A percentile compares a stretch with the other conserved stretches of the same genome.
Conservation (phyloP, 2,329 filamentous ascomycete species). For the Neofusicoccum ribis region DNA sequence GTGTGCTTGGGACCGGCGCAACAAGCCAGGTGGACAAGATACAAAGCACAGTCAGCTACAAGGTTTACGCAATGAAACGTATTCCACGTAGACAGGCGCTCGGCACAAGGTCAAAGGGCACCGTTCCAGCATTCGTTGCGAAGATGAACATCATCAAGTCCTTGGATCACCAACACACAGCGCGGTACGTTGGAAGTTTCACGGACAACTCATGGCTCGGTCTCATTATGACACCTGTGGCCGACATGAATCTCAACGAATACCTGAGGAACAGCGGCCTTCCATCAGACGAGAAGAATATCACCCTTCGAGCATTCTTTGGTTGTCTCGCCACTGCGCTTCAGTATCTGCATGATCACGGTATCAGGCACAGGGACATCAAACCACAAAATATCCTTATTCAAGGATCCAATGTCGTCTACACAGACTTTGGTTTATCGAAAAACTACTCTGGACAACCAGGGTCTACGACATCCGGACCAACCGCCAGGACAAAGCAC, state of each 20-base stretch:
- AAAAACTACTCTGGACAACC: slow-evolving; percentile 23
- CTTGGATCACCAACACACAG: slow-evolving; percentile 32
- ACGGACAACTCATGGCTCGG: slow-evolving; percentile 33
- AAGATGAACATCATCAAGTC: slow-evolving; percentile 32
- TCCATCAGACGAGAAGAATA: slow-evolving; percentile 18
- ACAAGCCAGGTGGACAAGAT: slow-evolving; percentile 29
- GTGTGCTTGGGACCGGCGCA: too few relatives aligned
- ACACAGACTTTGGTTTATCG: slow-evolving; percentile 28
- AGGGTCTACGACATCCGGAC: slow-evolving; percentile 24
- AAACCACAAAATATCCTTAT: slow-evolving; percentile 28
- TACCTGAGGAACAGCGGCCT: slow-evolving; percentile 32
- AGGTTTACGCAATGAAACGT: slow-evolving; percentile 33
- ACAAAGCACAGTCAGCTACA: slow-evolving; percentile 27
- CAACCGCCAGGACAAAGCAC: slow-evolving; percentile 16
- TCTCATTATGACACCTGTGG: slow-evolving; percentile 37
- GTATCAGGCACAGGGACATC: slow-evolving; percentile 27
- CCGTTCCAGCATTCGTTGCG: slow-evolving; percentile 27
- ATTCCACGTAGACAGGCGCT: slow-evolving; percentile 26
- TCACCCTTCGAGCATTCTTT: slow-evolving; percentile 29
- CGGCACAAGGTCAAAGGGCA: slow-evolving; percentile 19
- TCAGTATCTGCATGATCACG: slow-evolving; percentile 25
- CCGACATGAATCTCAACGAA: slow-evolving; percentile 36
- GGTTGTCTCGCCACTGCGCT: slow-evolving; percentile 37
- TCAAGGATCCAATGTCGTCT: slow-evolving; percentile 24
- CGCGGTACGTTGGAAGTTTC: slow-evolving; percentile 34